Percentiles rank a stretch among this genome's conserved stretches.
Evolutionary conservation across 805 yeast genomes (phyloP).

Genomic region (Kodamaea neixiangensis): DNA sequence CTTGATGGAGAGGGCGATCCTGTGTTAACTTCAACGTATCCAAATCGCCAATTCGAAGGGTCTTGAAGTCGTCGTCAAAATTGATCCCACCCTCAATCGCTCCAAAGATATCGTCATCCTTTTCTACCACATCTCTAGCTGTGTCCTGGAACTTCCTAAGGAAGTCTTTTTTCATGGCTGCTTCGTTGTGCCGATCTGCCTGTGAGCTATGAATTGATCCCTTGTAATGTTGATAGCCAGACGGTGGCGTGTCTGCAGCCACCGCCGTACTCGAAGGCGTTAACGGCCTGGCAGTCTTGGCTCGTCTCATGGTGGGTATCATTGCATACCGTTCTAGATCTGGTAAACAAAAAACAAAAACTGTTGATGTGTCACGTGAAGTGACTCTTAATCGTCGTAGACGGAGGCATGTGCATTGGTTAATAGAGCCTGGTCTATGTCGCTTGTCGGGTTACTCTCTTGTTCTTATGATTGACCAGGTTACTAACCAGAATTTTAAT

Average conservation of each 20-base stretch:
- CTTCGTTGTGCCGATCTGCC: neutral
- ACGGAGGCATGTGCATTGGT: too few species aligned
- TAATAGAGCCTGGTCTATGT: too few species aligned
- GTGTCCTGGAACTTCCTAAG: conserved; percentile 24
- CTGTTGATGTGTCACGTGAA: conserved; percentile 1
- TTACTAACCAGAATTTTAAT: too few species aligned
- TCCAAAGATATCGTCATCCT: conserved; percentile 29
- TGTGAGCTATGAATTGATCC: neutral
- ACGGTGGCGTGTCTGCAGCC: neutral
- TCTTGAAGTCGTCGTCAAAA: conserved; percentile 29
- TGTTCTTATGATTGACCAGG: too few species aligned
- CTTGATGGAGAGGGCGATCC: neutral
- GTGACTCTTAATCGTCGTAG: too few species aligned
- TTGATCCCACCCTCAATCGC: conserved; percentile 21
- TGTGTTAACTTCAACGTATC: conserved; percentile 12
- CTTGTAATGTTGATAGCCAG: neutral
- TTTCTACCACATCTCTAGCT: conserved; percentile 6
- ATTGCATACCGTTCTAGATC: neutral
- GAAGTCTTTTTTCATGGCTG: conserved; percentile 20
- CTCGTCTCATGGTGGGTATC: conserved; percentile 3
- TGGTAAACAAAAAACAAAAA: conserved; percentile 1
- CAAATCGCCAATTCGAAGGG: conserved; percentile 19
- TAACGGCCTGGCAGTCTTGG: neutral
- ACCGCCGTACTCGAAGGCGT: neutral
- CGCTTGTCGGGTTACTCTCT: too few species aligned